phyloP scores from a whole-genome alignment of 495 filamentous ascomycete species.

The Aspergillus affinis region DNA sequence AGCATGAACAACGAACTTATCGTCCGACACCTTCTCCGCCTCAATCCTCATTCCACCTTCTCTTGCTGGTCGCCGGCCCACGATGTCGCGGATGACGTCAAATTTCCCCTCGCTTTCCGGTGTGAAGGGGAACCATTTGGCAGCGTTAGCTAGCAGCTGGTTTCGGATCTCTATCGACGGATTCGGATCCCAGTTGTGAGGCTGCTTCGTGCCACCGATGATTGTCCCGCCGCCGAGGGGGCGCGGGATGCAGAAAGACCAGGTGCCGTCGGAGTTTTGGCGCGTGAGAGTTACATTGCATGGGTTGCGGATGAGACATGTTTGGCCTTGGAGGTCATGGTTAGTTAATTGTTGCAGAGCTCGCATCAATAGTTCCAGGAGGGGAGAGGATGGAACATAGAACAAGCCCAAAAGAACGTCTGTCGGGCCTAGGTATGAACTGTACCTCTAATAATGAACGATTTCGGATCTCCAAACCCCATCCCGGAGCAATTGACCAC shows the following conservation, averaged over 20 bases:
- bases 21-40: slow-evolving; percentile 31
- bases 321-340: slow-evolving; percentile 31
- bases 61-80: slow-evolving; percentile 43
- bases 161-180: slow-evolving; percentile 47
- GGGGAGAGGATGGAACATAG: neutral
- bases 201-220: slow-evolving; percentile 64
- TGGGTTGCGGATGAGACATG: slow-evolving; percentile 47
- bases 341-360: neutral
- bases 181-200: slow-evolving; percentile 53
- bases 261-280: slow-evolving; percentile 57
- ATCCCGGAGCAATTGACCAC: slow-evolving; percentile 61
- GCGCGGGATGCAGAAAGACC: slow-evolving; percentile 62
- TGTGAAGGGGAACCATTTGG: slow-evolving; percentile 45
- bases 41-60: slow-evolving; percentile 47
- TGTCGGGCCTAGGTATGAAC: neutral
- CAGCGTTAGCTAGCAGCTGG: slow-evolving; percentile 44
- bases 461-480: slow-evolving; percentile 51
- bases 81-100: slow-evolving; percentile 47
- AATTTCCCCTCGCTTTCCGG: slow-evolving; percentile 38
- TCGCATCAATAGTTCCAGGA: too few species aligned
- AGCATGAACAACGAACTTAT: slow-evolving; percentile 53
- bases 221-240: slow-evolving; percentile 59
- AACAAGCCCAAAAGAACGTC: slow-evolving; percentile 8
- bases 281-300: slow-evolving; percentile 55
- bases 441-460: slow-evolving; percentile 56